phyloP scores from a whole-genome alignment of 2,329 filamentous ascomycete genomes.

The Phialophora expanda region DNA sequence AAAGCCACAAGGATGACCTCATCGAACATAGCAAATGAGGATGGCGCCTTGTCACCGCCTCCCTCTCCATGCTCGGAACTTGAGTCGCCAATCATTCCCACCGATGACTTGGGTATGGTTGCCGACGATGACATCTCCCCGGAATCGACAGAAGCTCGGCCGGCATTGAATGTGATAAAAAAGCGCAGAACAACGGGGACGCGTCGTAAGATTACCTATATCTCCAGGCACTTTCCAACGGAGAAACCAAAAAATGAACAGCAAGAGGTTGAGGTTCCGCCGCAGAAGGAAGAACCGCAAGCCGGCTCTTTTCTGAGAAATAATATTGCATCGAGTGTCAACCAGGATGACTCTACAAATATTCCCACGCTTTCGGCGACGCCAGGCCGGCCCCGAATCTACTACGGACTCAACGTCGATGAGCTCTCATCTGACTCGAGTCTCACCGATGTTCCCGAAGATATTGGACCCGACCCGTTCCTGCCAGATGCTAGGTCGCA shows the following conservation, averaged over 20 bases:
- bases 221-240: constrained; percentile 36
- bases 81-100: constrained; percentile 22
- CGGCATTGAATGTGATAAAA: constrained; percentile 5
- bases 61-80: constrained; percentile 18
- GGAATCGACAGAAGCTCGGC: constrained; percentile 2
- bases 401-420: constrained; percentile 36
- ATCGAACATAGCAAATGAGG: not conserved
- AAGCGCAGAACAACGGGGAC: constrained; percentile 18
- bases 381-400: constrained; percentile 29
- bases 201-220: constrained; percentile 33
- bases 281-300: constrained; percentile 5
- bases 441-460: constrained; percentile 46
- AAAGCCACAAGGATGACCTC: constrained; percentile 18
- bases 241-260: constrained; percentile 16
- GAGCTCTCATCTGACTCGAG: constrained; percentile 45
- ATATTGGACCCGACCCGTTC: constrained; percentile 39
- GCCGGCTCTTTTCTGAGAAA: constrained; percentile 1
- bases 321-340: not conserved
- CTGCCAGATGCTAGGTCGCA: constrained; percentile 9
- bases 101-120: constrained; percentile 34
- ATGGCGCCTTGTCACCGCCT: constrained; percentile 3
- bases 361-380: constrained; percentile 31
- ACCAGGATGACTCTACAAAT: constrained; percentile 7
- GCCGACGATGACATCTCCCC: constrained; percentile 22
- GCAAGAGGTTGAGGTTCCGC: not conserved